These are phyloP conservation scores for Ceratocystis lukuohia DNA, from an alignment of 2,329 filamentous ascomycete genomes.

Conservation along the genomic window DNA sequence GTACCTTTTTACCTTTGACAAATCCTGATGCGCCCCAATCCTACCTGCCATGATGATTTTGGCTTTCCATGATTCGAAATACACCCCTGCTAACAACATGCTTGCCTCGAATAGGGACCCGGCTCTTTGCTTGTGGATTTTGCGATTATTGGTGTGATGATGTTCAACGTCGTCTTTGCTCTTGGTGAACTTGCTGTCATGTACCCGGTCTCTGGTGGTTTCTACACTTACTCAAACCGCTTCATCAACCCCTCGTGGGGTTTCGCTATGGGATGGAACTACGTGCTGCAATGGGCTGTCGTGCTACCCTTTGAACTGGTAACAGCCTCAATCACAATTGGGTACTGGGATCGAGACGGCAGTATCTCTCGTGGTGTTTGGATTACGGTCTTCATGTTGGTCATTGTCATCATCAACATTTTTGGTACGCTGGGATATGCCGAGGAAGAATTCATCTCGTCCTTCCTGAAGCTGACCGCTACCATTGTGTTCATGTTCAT, in stretches of 20 bases:
- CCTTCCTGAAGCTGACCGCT: conserved; percentile 42
- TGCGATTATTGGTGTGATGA: conserved; percentile 44
- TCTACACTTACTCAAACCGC: conserved; percentile 47
- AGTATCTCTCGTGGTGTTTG: conserved; percentile 35
- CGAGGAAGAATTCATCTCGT: conserved; percentile 44
- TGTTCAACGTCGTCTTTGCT: conserved; percentile 48
- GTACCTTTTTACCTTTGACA: neutral
- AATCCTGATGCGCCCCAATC: neutral
- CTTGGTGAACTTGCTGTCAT: conserved; percentile 49
- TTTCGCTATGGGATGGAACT: conserved; percentile 42
- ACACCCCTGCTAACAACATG: conserved; percentile 13
- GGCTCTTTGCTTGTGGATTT: conserved; percentile 38
- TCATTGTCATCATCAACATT: conserved; percentile 39
- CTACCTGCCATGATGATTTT: neutral
- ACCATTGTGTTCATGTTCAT: conserved; percentile 50
- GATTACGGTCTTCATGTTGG: conserved; percentile 40
- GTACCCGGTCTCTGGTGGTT: conserved; percentile 49
- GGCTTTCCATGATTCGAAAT: neutral
- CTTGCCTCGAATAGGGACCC: conserved; percentile 25
- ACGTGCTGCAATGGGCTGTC: conserved; percentile 38
- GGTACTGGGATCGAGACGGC: conserved; percentile 35
- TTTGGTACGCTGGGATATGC: conserved; percentile 42
- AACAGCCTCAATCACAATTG: conserved; percentile 37
- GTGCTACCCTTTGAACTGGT: conserved; percentile 39
- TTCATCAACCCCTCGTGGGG: conserved; percentile 50